Base-by-base conservation (phyloP, 2,329 filamentous ascomycete species). In the Monilinia fructicola region DNA sequence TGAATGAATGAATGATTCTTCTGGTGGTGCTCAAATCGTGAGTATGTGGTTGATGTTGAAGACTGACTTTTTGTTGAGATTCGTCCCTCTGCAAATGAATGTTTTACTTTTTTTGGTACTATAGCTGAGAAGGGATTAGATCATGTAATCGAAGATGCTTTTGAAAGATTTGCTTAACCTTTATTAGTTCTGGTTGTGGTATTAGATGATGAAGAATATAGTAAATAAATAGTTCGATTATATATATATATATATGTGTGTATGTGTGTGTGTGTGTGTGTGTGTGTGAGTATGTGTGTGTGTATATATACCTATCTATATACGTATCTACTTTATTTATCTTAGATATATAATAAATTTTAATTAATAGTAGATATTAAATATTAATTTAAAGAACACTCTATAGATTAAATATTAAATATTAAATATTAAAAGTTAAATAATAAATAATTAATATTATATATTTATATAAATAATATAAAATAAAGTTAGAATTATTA, bases 121-220 rank as follows among this genome's bases (percentile, higher is more conserved):
- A 21, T 16, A 31, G 40, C 9, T 35, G 11, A n/a, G 16, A 21
- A 46, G 21, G 44, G 4, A 6, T 31, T 31, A 31, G 31, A 31
- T 31, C 6, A 6, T 31, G 6, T 31, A 31, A 31, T 31, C 31
- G 6, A 31, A 31, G 31, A 31, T 31, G 31, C 16, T 63, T n/a
- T 5, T n/a, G n/a, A 50, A 21, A 23, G 38, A 16, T 26, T 54
- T 53, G 38, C 28, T 54, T 54, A 38, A 52, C 26, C 46, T 61
- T 61, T 23, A 28, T 61, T 40, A 35, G n/a, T 48, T 50, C 58
- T 61, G 26, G 58, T 23, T 46, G 21, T n/a, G 12, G 26, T 64
- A 10, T 44, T 14, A 52, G 21, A 50, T 42, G 53, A 44, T 53
- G 16, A 10, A 12, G 38, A 40, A 40, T 11, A 40, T 10, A 12